A percentile compares a stretch with the other conserved stretches of the same genome.
Evolutionary conservation across 495 filamentous ascomycete species (phyloP).

Genomic region (Lasiosphaeria ovina): DNA sequence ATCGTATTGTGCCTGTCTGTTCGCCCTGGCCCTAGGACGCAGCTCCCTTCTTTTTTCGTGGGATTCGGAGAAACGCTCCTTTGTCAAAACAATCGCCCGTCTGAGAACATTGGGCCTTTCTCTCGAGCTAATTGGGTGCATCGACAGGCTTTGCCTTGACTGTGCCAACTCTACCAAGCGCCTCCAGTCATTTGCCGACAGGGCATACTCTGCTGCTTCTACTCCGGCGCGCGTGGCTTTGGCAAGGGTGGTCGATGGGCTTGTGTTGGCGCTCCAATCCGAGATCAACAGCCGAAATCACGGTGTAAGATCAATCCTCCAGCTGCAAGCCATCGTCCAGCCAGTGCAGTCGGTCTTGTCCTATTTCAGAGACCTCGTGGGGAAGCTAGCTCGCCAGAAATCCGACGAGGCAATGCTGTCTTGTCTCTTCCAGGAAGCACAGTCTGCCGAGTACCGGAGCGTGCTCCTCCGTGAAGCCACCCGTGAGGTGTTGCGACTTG

Average conservation of each 20-base stretch:
- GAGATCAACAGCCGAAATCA: conserved; percentile 47
- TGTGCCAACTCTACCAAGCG: conserved; percentile 58
- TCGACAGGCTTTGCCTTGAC: conserved; percentile 56
- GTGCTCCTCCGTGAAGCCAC: conserved; percentile 61
- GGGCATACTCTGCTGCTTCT: conserved; percentile 37
- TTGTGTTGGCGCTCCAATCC: conserved; percentile 55
- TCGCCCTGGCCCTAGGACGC: conserved; percentile 75
- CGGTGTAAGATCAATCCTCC: conserved; percentile 56
- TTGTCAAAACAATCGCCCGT: conserved; percentile 53
- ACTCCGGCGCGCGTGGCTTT: conserved; percentile 60
- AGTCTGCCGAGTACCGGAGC: conserved; percentile 61
- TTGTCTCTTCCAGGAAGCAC: conserved; percentile 59
- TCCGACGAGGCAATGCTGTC: conserved; percentile 72
- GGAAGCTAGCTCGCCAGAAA: conserved; percentile 47
- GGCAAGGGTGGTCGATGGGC: conserved; percentile 54
- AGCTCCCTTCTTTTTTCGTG: conserved; percentile 77
- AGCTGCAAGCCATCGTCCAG: conserved; percentile 65
- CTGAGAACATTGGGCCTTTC: conserved; percentile 71
- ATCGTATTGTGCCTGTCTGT: conserved; percentile 59
- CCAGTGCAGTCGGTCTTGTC: conserved; percentile 61
- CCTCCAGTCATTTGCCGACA: conserved; percentile 54
- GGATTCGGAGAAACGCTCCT: conserved; percentile 54
- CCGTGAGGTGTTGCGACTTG: conserved; percentile 62
- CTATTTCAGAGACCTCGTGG: conserved; percentile 59
- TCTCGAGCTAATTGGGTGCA: conserved; percentile 49